Base-by-base conservation (phyloP, 2,329 filamentous ascomycete genomes). In the Venturia oleaginea region DNA sequence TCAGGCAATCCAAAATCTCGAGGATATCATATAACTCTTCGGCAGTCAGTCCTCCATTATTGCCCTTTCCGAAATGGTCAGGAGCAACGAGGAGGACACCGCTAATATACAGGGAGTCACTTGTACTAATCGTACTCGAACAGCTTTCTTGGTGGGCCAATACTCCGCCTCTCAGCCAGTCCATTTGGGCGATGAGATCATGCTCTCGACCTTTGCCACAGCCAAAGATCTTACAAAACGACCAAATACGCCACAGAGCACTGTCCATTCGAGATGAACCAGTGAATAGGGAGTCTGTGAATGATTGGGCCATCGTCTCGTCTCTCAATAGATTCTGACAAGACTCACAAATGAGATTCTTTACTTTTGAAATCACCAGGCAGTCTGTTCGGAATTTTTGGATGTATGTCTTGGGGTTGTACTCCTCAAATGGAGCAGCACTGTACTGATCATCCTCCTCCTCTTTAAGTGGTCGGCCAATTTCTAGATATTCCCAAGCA, bases 241-340 rank as follows among this genome's bases (percentile, higher is more conserved):
- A 85, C 84, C 85, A 87, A 37, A 88, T 82, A 2, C 85, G 81
- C 83, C 84, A 87, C 59, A 87, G 79, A 0, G 85, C 84, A 71
- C 86, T 80, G 65, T 86, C 82, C 32, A 87, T 78, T 65, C 84
- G 80, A 48, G 76, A 75, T 1, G 81, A 78, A 10, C 79, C 77
- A 2, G 72, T 68, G 10, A 77, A 74, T 54, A 79, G 76, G 24
- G 77, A 71, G 4, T 80, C 81, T 1, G 79, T 75, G 3, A 87
- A 76, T 2, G 83, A 83, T 27, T 75, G 73, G 6, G 82, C 76
- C 0, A 84, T 63, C 5, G 27, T 57, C 27, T 65, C 40, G 7
- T n/a, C 27, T 17, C 64, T 38, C 32, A 66, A 11, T 15, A 66
- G 24, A 17, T 37, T 42, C 34, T 65, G 57, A 65, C 65, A 85